Conservation (phyloP, 2,329 filamentous ascomycete genomes). For the Ilyonectria sp. region DNA sequence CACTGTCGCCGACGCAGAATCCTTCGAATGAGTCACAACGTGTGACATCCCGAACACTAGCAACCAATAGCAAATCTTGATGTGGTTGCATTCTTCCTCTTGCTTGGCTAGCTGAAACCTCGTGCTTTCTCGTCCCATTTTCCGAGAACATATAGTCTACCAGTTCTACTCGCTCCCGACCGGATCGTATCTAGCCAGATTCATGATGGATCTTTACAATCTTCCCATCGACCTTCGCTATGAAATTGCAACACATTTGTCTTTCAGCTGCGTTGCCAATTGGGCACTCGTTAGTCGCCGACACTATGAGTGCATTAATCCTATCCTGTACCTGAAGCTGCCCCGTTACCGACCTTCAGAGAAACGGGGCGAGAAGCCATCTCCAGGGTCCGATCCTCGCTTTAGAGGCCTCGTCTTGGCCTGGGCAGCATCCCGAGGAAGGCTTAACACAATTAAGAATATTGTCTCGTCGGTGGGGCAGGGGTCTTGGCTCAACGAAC, state of each 20-base stretch:
- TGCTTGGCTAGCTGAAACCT: neutral
- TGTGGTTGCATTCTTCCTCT: neutral
- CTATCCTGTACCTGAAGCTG: neutral
- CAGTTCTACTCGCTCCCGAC: neutral
- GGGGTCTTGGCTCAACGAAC: conserved; percentile 20
- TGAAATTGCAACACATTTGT: conserved; percentile 19
- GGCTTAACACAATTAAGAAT: neutral
- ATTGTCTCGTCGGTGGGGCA: conserved; percentile 5
- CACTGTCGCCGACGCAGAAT: neutral
- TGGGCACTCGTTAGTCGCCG: conserved; percentile 11
- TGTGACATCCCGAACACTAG: neutral
- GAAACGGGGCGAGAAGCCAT: neutral
- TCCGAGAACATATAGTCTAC: neutral
- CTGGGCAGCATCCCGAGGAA: conserved; percentile 23
- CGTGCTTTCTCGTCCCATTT: neutral
- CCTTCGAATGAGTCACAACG: neutral
- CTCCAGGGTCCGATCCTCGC: conserved; percentile 1
- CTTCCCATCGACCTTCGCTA: conserved; percentile 22
- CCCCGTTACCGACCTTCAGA: neutral
- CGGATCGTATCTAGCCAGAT: neutral
- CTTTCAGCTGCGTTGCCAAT: conserved; percentile 16
- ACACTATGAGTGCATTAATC: neutral
- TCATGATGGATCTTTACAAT: conserved; percentile 11
- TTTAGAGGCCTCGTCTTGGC: conserved; percentile 19
- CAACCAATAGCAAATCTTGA: neutral